Percentiles rank a stretch among this genome's conserved stretches.
phyloP scores from a whole-genome alignment of 148 eudicot genomes.

The Persicaria tinctoria region DNA sequence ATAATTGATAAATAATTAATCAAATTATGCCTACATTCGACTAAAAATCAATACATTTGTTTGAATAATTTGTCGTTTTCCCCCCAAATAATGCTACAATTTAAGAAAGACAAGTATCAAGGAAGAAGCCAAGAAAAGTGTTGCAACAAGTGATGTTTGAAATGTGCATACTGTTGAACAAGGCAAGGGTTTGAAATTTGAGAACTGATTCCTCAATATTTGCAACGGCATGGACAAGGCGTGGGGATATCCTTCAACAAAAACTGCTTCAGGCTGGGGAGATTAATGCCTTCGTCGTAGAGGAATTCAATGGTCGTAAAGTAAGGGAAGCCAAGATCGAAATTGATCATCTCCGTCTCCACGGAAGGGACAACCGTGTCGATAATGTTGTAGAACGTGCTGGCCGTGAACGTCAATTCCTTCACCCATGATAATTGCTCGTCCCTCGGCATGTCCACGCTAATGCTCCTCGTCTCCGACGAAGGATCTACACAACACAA shows the following conservation, averaged over 20 bases:
- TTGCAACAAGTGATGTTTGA: neutral
- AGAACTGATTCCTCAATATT: conserved; percentile 14
- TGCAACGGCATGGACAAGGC: conserved; percentile 32
- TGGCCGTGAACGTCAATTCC: neutral
- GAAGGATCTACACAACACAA: too few relatives aligned
- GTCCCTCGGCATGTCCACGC: conserved; percentile 21
- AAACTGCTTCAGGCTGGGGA: neutral
- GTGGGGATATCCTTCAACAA: conserved; percentile 25
- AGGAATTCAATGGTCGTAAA: neutral
- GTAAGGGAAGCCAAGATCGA: conserved; percentile 6
- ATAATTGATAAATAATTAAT: too few relatives aligned
- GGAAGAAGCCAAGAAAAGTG: neutral
- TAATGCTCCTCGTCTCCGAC: too few relatives aligned
- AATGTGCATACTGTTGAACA: conserved; percentile 8
- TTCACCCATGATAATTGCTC: conserved; percentile 13
- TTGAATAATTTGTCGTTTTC: too few relatives aligned
- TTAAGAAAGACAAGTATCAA: too few relatives aligned
- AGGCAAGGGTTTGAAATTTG: neutral
- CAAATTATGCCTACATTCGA: too few relatives aligned
- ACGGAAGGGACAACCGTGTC: conserved; percentile 2
- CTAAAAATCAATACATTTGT: too few relatives aligned
- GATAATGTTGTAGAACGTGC: neutral
- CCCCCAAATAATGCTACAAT: too few relatives aligned
- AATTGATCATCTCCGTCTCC: neutral
- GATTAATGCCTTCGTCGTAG: conserved; percentile 11